Base-by-base conservation (phyloP, 306 rosid genomes). In the Cicer yamashitae region DNA sequence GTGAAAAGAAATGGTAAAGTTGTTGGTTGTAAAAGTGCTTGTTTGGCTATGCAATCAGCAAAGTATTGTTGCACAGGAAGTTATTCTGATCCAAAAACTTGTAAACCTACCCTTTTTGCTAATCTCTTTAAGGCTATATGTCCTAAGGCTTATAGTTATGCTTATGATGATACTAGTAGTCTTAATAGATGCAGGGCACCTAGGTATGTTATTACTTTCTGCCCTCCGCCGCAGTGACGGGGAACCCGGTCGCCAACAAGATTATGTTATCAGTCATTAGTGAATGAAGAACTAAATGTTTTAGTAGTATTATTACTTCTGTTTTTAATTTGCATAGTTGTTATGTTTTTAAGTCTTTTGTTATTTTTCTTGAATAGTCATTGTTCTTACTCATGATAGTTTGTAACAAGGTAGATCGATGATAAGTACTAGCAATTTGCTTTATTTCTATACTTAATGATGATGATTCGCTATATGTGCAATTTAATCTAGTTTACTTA, bases 71-170 rank as follows among this genome's bases (percentile, higher is more conserved):
- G 98, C 84, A 94, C 98, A 2, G 98, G 98, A 15, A 67, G 61
- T 65, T 94, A 82, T 78, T 75, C 97, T 12, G 90, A 90, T 68
- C 98, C 94, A 0, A 87, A 87, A 17, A 82, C 86, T 76, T 94
- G 98, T 90, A 88, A 89, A 77, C 98, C 98, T 5, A 94, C 97
- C 2, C 86, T 94, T 30, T 94, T 87, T 82, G 91, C 98, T 1
- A 86, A 91, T 22, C 85, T 94, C 3, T 94, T 94, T 69, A 94
- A 94, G 86, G 97, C 98, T 39, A 91, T 94, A n/a, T 94, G 98
- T 67, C 98, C 98, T 7, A 94, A 88, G 89, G 98, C 98, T 80
- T 94, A 91, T 73, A 94, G 97, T 77, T 94, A 86, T 74, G 98
- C 98, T 10, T 94, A 88, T 81, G 98, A 94, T 82, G 98, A 94